A percentile compares a stretch with the other conserved stretches of the same genome.
These are phyloP conservation scores for Ophiostoma piceae DNA, from an alignment of 2,329 filamentous ascomycete species.

Conservation along the genomic window DNA sequence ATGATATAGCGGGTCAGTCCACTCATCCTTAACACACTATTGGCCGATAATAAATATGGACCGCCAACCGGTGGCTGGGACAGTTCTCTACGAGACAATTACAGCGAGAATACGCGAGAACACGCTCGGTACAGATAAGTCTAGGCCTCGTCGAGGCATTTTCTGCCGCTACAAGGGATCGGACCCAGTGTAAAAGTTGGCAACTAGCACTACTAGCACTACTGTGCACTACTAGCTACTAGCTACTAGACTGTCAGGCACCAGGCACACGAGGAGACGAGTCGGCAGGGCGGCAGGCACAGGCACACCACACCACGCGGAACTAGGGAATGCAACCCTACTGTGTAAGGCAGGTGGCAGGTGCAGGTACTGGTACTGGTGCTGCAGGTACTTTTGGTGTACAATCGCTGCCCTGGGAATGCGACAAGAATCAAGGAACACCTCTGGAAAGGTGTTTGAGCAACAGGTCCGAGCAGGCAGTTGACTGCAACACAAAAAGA, in stretches of 20 bases:
- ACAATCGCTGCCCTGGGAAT: not conserved
- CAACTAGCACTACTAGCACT: not conserved
- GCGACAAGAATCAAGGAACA: not conserved
- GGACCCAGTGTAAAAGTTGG: not conserved
- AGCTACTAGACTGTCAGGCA: not conserved
- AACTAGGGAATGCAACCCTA: not conserved
- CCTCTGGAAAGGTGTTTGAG: not conserved
- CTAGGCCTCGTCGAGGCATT: conserved; percentile 1
- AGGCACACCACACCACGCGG: not conserved
- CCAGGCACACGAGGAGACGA: not conserved
- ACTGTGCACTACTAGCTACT: not conserved
- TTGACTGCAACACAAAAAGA: not conserved
- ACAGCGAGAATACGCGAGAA: not conserved
- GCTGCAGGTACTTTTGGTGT: not conserved
- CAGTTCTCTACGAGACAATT: not conserved
- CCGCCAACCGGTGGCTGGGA: not conserved
- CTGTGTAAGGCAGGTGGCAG: not conserved
- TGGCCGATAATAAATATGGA: not conserved
- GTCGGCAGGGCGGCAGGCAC: not conserved
- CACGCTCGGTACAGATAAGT: not conserved
- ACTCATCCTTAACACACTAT: not conserved
- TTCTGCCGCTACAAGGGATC: not conserved
- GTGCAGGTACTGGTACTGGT: not conserved
- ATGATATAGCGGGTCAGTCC: not conserved
- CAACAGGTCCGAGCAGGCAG: not conserved